Base-by-base conservation (phyloP, 495 filamentous ascomycete species). In the Penicillium angulare region DNA sequence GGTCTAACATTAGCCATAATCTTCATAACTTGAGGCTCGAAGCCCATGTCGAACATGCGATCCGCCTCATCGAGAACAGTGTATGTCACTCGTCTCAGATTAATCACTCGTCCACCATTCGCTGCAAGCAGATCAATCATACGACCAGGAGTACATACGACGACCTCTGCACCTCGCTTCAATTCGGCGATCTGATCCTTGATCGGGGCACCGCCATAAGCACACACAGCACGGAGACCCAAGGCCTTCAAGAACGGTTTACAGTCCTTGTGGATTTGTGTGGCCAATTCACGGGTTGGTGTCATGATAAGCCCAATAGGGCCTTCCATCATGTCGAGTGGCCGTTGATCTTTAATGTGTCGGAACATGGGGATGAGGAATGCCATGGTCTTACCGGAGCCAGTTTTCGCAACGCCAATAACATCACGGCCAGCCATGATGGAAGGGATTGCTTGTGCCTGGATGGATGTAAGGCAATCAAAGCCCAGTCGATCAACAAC, bases 1-100 rank as follows among this genome's bases (percentile, higher is more conserved):
- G 93, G 91, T 35, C 95, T 86, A 52, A 95, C 86, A 60, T 93
- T 96, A 52, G 79, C 81, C 58, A 97, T 81, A 48, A 99, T 92
- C 67, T 95, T 97, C 87, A 92, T 93, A 39, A 99, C 90, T 60
- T 97, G 95, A 1, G 92, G 92, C 67, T 96, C 92, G 53, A 99
- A 97, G 5, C 95, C 95, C 95, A 99, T 97, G 65, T 99, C 95
- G 58, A 97, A 97, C 95, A 99, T 99, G 36, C 95, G 86, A 60
- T 99, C 95, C 16, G 95, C 95, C 67, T 99, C 95, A 60, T 99
- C 95, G 27, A 99, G 79, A 13, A 97, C 93, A 13, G 96, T 78
- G 59, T 96, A 97, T 0, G 90, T 95, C 29, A 95, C 88, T 29
- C 95, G 78, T 41, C 81, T 85, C 17, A 97, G 77, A 60, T 96